Percentiles rank a stretch among this genome's conserved stretches.
Evolutionary conservation across 768 basidiomycete genomes (phyloP).

Genomic region (Lactifluus rugatus): DNA sequence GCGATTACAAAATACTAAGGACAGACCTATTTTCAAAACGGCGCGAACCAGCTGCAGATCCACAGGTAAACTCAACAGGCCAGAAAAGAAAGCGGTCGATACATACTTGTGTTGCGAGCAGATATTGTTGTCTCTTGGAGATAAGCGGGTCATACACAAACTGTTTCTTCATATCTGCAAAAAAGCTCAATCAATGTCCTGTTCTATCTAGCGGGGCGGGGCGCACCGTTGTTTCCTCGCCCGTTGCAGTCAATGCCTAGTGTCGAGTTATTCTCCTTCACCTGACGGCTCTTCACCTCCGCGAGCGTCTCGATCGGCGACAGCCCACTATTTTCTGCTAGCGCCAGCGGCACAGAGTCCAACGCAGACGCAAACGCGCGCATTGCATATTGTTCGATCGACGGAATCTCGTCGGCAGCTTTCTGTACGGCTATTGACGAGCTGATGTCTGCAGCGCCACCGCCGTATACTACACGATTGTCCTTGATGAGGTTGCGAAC

Average conservation of each 20-base stretch:
- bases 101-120: conserved; percentile 88
- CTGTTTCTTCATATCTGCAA: conserved; percentile 91
- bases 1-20: background rate
- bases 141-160: conserved; percentile 96
- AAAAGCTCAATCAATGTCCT: background rate
- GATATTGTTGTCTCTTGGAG: conserved; percentile 93
- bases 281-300: conserved; percentile 88
- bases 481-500: conserved; percentile 93
- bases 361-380: conserved; percentile 95
- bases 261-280: conserved; percentile 71
- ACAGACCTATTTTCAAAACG: conserved; percentile 77
- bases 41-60: conserved; percentile 61
- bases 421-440: conserved; percentile 88
- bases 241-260: conserved; percentile 92
- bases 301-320: conserved; percentile 96
- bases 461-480: conserved; percentile 96
- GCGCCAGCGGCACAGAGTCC: conserved; percentile 88
- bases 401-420: conserved; percentile 94
- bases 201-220: background rate
- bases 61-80: background rate
- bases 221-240: conserved; percentile 74
- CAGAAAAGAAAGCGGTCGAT: background rate
- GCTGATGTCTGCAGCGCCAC: conserved; percentile 96
- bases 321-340: conserved; percentile 96
- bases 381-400: conserved; percentile 99